Evolutionary conservation across 441 rosid genomes (phyloP), one percentile per base, ranked within the genome.

Genomic region (Geranium incanum): DNA sequence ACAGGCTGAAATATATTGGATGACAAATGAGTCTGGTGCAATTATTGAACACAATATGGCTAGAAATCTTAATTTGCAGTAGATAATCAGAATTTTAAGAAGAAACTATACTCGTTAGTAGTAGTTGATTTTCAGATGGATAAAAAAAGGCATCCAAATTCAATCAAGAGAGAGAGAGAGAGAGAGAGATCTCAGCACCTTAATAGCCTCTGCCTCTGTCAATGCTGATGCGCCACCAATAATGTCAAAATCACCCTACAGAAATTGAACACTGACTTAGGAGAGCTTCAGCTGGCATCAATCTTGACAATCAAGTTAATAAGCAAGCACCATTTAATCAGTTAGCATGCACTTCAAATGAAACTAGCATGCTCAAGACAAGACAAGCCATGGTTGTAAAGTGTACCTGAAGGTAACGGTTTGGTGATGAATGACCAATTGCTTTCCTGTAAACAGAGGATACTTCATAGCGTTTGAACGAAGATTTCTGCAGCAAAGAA

Each of bases 381-480:
- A 36, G 15, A 19, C 70, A 52, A 36, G 62, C 36, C 1, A 28
- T 45, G 52, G 52, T 12, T 37, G 43, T 28, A 76, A 70, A 21
- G 6, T 43, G 16, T 72, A 89, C 99, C 92, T 94, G 99, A 72
- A 92, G 91, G 86, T 86, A 89, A 37, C 84, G 86, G 82, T 89
- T 94, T 70, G 99, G 97, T 48, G 99, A 92, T 66, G 99, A 89
- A 88, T 84, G 99, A 71, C 99, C 99, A 72, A 94, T 83, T 68
- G 97, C 92, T 85, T 87, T 88, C 74, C 99, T 86, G 80, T 90
- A 88, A 68, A 92, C 97, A 60, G 80, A 83, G 72, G 97, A 85
- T 80, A 89, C 83, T 80, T 92, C 99, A 76, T 88, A 94, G 6
- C 95, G 81, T 77, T 92, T 92, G 84, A 92, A 91, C 60, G 99